These are phyloP conservation scores for Erodium moschatum DNA, from an alignment of 441 rosid species.

Conservation along the genomic window DNA sequence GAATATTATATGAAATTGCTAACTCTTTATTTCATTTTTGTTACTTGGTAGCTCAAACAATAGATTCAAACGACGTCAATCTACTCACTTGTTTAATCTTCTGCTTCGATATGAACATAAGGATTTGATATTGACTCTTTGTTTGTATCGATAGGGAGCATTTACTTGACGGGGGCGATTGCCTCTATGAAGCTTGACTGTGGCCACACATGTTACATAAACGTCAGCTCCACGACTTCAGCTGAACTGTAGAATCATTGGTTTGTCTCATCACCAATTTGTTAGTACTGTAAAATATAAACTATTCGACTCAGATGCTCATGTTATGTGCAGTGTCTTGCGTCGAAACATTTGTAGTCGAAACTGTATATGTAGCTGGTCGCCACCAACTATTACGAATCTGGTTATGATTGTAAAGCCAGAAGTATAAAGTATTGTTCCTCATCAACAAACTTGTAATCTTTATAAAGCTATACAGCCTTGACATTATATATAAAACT, in stretches of 20 bases:
- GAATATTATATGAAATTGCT: not conserved
- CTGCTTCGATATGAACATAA: not conserved
- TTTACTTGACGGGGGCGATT: slow-evolving; percentile 34
- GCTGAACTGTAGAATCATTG: too few species aligned
- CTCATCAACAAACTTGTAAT: slow-evolving; percentile 6
- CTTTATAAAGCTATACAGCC: not conserved
- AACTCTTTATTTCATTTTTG: not conserved
- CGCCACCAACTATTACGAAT: slow-evolving; percentile 11
- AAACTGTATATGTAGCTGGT: not conserved
- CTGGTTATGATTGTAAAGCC: slow-evolving; percentile 6
- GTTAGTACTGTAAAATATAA: slow-evolving; percentile 15
- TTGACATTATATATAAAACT: not conserved
- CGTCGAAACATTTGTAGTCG: not conserved
- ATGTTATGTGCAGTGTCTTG: too few species aligned
- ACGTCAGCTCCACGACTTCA: too few species aligned
- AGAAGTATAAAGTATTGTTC: not conserved
- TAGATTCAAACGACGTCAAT: not conserved
- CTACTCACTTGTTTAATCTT: not conserved
- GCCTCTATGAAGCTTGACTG: not conserved
- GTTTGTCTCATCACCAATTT: not conserved
- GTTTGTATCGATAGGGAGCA: slow-evolving; percentile 53
- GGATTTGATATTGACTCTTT: slow-evolving; percentile 11
- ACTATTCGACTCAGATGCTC: not conserved
- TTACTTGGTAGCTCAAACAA: not conserved
- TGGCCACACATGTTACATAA: too few species aligned